Conservation (phyloP, 108 stramenopile genomes). For the Discostella stelligeroides region DNA sequence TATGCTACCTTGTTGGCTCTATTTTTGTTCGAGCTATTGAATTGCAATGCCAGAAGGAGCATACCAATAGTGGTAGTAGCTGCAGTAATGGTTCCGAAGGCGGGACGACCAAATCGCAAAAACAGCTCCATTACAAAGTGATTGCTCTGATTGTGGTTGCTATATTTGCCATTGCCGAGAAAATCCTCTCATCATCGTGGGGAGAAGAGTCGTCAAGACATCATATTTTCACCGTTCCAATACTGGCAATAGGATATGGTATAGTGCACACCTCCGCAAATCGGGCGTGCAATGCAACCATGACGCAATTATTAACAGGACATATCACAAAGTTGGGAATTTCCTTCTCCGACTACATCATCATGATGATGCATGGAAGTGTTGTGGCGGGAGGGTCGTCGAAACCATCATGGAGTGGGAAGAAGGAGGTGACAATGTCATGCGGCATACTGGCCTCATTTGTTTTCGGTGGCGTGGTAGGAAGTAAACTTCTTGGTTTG, state of each 20-base stretch:
- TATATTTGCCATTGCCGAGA: slow-evolving; percentile 23
- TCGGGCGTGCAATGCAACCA: slow-evolving; percentile 9
- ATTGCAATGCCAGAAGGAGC: not conserved
- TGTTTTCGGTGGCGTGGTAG: slow-evolving; percentile 3
- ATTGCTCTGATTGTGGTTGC: slow-evolving; percentile 5
- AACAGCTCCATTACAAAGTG: slow-evolving; percentile 6
- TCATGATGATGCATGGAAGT: not conserved
- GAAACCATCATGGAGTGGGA: not conserved
- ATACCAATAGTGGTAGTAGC: not conserved
- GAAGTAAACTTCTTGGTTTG: not conserved
- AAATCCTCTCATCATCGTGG: not conserved
- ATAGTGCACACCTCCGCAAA: slow-evolving; percentile 21
- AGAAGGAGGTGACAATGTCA: not conserved
- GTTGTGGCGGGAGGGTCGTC: no score
- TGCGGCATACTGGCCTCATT: slow-evolving; percentile 10
- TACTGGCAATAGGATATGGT: slow-evolving; percentile 21
- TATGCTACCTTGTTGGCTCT: slow-evolving; percentile 17
- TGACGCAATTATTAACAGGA: slow-evolving; percentile 27
- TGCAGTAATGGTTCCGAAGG: not conserved
- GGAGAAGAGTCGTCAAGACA: not conserved
- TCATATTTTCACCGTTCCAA: not conserved
- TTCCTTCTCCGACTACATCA: slow-evolving; percentile 6
- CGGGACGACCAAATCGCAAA: not conserved
- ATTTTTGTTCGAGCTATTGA: slow-evolving; percentile 8
- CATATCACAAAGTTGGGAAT: slow-evolving; percentile 20